phyloP scores from a whole-genome alignment of 2,329 filamentous ascomycete genomes.

The Arthroderma sp. region DNA sequence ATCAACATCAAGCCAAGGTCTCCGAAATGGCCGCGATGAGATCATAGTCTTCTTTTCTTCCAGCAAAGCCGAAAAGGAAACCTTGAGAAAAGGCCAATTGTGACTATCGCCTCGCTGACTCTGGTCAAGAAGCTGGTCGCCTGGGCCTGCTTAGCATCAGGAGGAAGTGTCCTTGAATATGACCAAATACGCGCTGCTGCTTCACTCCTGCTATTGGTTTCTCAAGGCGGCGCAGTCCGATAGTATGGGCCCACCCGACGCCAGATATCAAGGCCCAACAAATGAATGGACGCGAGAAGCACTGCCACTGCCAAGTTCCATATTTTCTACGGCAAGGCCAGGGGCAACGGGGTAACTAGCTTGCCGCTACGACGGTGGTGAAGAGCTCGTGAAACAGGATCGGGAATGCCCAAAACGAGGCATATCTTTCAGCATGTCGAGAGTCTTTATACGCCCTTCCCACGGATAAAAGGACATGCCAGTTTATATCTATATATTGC shows the following conservation, averaged over 20 bases:
- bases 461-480: too few relatives aligned
- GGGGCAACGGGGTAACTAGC: background rate
- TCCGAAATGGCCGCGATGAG: background rate
- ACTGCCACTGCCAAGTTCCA: constrained; percentile 5
- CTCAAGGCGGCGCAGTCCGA: background rate
- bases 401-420: background rate
- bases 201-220: background rate
- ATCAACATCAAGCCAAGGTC: background rate
- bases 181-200: background rate
- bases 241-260: constrained; percentile 1
- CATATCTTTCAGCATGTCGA: background rate
- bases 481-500: background rate
- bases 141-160: too few relatives aligned
- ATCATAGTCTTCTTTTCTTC: background rate
- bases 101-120: background rate
- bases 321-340: background rate
- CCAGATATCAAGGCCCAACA: background rate
- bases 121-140: background rate
- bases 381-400: constrained; percentile 3
- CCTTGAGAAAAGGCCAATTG: background rate
- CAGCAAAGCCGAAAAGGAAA: background rate
- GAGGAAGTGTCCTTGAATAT: too few relatives aligned
- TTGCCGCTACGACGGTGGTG: background rate
- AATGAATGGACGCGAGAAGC: background rate
- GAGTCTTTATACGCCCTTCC: background rate